Evolutionary conservation across 2,329 filamentous ascomycete species (phyloP), one percentile per base, ranked within the genome.

Genomic region (Atkinsonella texensis): DNA sequence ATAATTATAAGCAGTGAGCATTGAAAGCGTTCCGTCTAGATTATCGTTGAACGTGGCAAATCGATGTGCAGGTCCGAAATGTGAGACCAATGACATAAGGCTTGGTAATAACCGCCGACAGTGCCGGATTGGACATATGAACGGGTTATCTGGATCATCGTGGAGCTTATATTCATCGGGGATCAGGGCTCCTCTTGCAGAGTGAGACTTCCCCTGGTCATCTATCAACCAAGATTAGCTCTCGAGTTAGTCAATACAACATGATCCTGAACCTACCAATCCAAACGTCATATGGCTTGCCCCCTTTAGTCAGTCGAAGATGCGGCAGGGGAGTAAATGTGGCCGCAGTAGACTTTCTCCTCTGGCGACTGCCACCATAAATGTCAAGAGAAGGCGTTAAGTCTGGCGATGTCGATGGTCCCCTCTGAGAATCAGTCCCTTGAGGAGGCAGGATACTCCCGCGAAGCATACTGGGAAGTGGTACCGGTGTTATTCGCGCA

Each of bases 31-130:
- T 2, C 70, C 70, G 10, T 72, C 70, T 3, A 58, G 57, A 31
- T 72, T 72, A 49, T 72, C 70, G 31, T 72, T 70, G 45, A 70
- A 61, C 9, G 50, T 65, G 51, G 38, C 51, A 35, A 54, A 51
- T 28, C 51, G 57, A 32, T 67, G 64, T 0, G 50, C 55, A 10
- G 57, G 60, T 23, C 50, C 44, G 45, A 63, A 65, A 46, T 66
- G 64, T 1, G 58, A 58, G 4, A 56, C 57, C 4, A 67, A 54
- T 3, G 58, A 47, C 2, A 45, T 53, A 2, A 66, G 48, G 2
- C 13, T 53, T 4, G 47, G 32, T 18, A 69, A 64, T 4, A 65
- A 39, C 1, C 52, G 56, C 8, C 64, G 65, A 32, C 69, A 72
- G 38, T 64, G 56, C 3, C 69, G 63, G 3, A 72, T 60, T 5